A percentile compares a stretch with the other conserved stretches of the same genome.
phyloP scores from a whole-genome alignment of 2,329 filamentous ascomycete species.

The Penicillium palitans region DNA sequence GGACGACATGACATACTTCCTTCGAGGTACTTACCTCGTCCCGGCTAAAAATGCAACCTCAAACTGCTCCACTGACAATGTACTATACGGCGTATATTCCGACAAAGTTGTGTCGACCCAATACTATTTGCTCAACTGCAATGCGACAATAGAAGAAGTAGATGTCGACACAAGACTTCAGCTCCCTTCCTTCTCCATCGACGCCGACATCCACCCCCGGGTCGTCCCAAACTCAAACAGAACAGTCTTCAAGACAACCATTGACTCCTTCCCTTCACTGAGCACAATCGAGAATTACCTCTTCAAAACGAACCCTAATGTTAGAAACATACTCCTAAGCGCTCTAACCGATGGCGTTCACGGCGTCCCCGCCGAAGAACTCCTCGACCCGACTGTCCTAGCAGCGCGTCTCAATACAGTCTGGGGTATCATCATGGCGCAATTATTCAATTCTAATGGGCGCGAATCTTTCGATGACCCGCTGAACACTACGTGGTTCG shows the following conservation, averaged over 20 bases:
- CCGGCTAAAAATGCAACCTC: neutral
- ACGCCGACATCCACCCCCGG: slow-evolving; percentile 2
- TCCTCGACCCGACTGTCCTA: neutral
- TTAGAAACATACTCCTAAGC: neutral
- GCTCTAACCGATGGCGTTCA: neutral
- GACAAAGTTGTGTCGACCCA: neutral
- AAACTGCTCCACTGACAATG: neutral
- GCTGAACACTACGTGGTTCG: neutral
- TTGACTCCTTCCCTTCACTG: neutral
- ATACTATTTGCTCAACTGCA: neutral
- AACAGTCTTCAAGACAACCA: neutral
- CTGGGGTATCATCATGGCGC: slow-evolving; percentile 2
- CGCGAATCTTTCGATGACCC: neutral
- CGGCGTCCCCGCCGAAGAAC: neutral
- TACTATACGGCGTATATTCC: neutral
- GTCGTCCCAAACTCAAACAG: neutral
- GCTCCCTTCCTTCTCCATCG: slow-evolving; percentile 8
- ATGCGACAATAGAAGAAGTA: slow-evolving; percentile 8
- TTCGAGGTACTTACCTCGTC: neutral
- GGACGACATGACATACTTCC: neutral
- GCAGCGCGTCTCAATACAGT: neutral
- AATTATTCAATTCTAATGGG: neutral
- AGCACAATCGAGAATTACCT: neutral
- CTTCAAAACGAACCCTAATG: neutral
- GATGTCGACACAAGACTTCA: slow-evolving; percentile 4